Base-by-base conservation (phyloP, 2,329 filamentous ascomycete genomes). In the Aspergillus sp. region DNA sequence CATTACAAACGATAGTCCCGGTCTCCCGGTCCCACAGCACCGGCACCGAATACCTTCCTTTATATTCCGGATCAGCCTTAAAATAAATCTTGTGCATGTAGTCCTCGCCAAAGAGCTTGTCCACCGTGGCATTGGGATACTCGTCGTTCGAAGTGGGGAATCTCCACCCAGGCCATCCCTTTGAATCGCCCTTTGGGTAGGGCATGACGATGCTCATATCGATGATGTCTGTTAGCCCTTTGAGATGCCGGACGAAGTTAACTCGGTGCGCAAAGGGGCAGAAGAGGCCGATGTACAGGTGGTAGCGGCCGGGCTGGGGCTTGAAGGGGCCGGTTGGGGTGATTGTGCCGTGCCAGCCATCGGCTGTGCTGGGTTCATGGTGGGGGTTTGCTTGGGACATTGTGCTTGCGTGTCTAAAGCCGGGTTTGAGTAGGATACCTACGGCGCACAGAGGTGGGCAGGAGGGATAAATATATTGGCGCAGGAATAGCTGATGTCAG, bases 61-160 rank as follows among this genome's bases (percentile, higher is more conserved):
- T 82, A 70, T 88, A 88, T 4, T 80, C 76, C 11, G 80, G 75
- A 62, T 88, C 84, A 2, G 81, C 84, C 56, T 78, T 80, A 72
- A 88, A 87, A 70, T 88, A 88, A 2, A 88, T 62, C 62, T 87
- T 81, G 63, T 86, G 82, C 62, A 89, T 68, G 68, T 83, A 87
- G 41, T 78, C 76, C 58, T 81, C 83, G 26, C 79, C 76, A 61
- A 84, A 88, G 4, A 88, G 75, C 30, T 81, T 78, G 65, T 89
- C 86, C 3, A 81, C 77, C 0, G 85, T 88, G 5, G 86, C 81
- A 15, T 78, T 81, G 17, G 80, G 81, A 64, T 88, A 88, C 61
- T 82, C 76, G 47, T 80, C 73, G 54, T 81, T 68, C 0, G 76
- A 74, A 3, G 71, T 71, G 0, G 84, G 81, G 63, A 89, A 89